Conservation (phyloP, 495 filamentous ascomycete genomes). For the Penicillium antarcticum region DNA sequence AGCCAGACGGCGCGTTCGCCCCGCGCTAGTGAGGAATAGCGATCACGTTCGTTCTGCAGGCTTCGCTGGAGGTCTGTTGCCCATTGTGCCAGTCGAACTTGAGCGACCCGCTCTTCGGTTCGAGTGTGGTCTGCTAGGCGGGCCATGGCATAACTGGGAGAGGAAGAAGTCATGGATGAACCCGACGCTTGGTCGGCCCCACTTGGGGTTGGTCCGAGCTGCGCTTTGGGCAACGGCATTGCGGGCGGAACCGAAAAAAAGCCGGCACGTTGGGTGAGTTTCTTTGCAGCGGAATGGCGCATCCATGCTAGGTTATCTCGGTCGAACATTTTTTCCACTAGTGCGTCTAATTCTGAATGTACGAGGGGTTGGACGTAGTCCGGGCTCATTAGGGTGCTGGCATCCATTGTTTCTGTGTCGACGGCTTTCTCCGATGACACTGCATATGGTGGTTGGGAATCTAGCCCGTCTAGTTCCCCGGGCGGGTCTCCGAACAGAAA, state of each 20-base stretch:
- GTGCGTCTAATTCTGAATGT: conserved; percentile 65
- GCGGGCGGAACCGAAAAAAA: conserved; percentile 4
- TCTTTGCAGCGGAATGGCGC: conserved; percentile 81
- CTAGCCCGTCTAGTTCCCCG: conserved; percentile 23
- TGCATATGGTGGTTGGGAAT: conserved; percentile 58
- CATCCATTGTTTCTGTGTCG: conserved; percentile 91
- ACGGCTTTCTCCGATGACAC: conserved; percentile 74
- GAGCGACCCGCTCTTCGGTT: conserved; percentile 69
- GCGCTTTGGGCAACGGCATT: conserved; percentile 7
- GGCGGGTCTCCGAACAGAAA: conserved; percentile 61
- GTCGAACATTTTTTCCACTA: conserved; percentile 76
- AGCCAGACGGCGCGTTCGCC: conserved; percentile 79
- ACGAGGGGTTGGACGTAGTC: conserved; percentile 87
- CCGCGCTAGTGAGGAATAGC: conserved; percentile 67
- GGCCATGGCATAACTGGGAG: conserved; percentile 64
- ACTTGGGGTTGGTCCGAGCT: conserved; percentile 5
- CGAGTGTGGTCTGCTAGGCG: conserved; percentile 68
- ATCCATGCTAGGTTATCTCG: conserved; percentile 80
- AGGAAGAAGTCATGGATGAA: conserved; percentile 21
- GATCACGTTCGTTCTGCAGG: conserved; percentile 72
- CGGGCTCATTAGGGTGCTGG: conserved; percentile 89
- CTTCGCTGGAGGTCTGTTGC: conserved; percentile 84
- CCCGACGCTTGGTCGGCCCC: background rate
- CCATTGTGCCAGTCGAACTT: conserved; percentile 83
- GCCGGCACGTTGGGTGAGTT: conserved; percentile 63